Conservation (phyloP, 176 grass and related monocot genomes). For the Neostapfia colusana region DNA sequence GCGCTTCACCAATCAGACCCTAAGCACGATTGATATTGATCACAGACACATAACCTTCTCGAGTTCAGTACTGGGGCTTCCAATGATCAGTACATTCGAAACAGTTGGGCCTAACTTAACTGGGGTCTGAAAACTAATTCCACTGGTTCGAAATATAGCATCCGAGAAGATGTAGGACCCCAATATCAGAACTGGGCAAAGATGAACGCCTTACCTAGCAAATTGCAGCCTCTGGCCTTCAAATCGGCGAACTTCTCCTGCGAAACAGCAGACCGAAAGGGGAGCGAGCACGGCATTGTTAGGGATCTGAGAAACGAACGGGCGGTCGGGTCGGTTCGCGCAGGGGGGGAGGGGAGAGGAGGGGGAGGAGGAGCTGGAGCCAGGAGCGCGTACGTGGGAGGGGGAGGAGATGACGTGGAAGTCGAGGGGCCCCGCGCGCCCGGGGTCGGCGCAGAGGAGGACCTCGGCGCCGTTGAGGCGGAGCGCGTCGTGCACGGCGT, state of each 20-base stretch:
- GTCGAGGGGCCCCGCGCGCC: slow-evolving; percentile 52
- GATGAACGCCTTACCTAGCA: slow-evolving; percentile 62
- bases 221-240: slow-evolving; percentile 68
- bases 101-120: not conserved
- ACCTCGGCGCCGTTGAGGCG: slow-evolving; percentile 89
- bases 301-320: slow-evolving; percentile 25
- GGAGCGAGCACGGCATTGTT: slow-evolving; percentile 6
- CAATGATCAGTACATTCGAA: not conserved
- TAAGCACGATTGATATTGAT: not conserved
- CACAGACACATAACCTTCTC: not conserved
- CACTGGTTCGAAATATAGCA: not conserved
- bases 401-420: slow-evolving; percentile 89
- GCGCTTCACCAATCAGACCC: not conserved
- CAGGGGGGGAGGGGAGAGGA: not conserved
- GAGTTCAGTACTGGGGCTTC: not conserved
- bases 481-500: slow-evolving; percentile 85
- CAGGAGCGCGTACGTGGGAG: slow-evolving; percentile 54
- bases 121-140: slow-evolving; percentile 1
- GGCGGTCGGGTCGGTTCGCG: not conserved
- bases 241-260: slow-evolving; percentile 91
- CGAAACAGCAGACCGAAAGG: slow-evolving; percentile 9
- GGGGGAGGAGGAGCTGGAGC: too few species aligned
- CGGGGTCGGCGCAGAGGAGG: slow-evolving; percentile 61
- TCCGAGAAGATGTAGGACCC: slow-evolving; percentile 2
- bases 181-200: not conserved